Evolutionary conservation across 2,329 filamentous ascomycete species (phyloP).

Genomic region (Parascedosporium putredinis): DNA sequence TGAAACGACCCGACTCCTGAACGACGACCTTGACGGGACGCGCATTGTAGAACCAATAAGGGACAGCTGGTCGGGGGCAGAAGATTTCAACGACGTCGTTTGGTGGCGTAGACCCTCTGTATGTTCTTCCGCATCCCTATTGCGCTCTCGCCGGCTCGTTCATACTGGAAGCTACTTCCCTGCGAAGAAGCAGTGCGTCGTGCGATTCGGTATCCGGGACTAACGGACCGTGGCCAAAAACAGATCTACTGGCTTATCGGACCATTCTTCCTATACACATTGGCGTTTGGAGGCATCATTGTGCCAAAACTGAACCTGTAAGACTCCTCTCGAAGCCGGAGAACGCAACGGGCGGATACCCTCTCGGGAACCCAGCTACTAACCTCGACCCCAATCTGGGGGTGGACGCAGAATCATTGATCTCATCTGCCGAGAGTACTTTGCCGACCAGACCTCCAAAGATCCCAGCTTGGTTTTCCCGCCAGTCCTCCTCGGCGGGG

Average conservation of each 20-base stretch:
- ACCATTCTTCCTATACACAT: constrained; percentile 69
- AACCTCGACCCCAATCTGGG: no score
- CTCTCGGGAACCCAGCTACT: no score
- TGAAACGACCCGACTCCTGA: constrained; percentile 30
- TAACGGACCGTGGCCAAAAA: constrained; percentile 15
- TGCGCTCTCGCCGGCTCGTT: neutral
- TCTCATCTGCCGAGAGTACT: constrained; percentile 75
- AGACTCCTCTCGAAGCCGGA: constrained; percentile 15
- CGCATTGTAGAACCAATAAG: constrained; percentile 6
- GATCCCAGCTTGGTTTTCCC: constrained; percentile 50
- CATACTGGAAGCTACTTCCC: no score
- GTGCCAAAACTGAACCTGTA: constrained; percentile 79
- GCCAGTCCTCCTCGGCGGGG: constrained; percentile 55
- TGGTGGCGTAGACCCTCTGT: constrained; percentile 56
- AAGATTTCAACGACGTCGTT: constrained; percentile 50
- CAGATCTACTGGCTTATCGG: constrained; percentile 76
- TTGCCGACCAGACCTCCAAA: constrained; percentile 51
- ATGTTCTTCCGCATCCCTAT: constrained; percentile 9
- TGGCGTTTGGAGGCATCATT: constrained; percentile 76
- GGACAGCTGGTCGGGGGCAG: constrained; percentile 35
- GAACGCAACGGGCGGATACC: neutral
- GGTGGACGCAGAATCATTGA: constrained; percentile 51
- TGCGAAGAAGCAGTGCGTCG: no score
- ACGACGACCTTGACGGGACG: constrained; percentile 15
- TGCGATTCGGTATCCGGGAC: no score